phyloP scores from a whole-genome alignment of 2,329 filamentous ascomycete genomes.

The Ascosphaera apis region DNA sequence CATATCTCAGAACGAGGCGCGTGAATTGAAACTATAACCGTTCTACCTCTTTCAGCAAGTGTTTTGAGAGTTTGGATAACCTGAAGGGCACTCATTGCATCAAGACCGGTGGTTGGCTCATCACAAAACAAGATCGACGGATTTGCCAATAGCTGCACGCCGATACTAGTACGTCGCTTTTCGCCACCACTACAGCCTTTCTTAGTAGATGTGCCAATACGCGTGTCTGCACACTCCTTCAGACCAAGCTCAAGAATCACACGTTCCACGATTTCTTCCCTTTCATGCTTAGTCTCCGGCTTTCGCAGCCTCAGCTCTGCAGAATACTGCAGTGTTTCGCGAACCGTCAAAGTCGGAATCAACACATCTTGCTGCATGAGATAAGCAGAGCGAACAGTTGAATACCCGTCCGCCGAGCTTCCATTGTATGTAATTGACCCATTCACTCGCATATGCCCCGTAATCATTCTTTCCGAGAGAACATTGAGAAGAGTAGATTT shows the following conservation, averaged over 20 bases:
- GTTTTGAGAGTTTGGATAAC: slow-evolving; percentile 46
- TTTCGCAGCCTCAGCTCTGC: slow-evolving; percentile 47
- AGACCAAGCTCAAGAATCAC: slow-evolving; percentile 54
- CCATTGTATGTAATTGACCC: slow-evolving; percentile 42
- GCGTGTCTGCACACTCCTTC: slow-evolving; percentile 54
- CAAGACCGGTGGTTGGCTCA: slow-evolving; percentile 53
- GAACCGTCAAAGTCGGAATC: slow-evolving; percentile 48
- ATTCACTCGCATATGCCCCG: slow-evolving; percentile 27
- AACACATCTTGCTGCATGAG: slow-evolving; percentile 54
- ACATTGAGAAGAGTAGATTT: slow-evolving; percentile 52
- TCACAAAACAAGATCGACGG: slow-evolving; percentile 58
- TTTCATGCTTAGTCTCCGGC: slow-evolving; percentile 34
- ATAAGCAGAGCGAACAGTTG: slow-evolving; percentile 26
- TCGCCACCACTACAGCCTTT: slow-evolving; percentile 61
- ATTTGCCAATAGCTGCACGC: slow-evolving; percentile 57
- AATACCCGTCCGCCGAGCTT: slow-evolving; percentile 20
- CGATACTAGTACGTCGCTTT: slow-evolving; percentile 53
- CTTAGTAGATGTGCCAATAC: slow-evolving; percentile 46
- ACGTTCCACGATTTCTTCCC: slow-evolving; percentile 44
- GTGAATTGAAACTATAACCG: slow-evolving; percentile 52
- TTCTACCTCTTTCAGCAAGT: slow-evolving; percentile 44
- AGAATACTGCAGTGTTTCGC: slow-evolving; percentile 51
- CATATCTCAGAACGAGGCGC: slow-evolving; percentile 61
- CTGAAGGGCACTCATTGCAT: slow-evolving; percentile 55
- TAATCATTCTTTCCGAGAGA: slow-evolving; percentile 42